Evolutionary conservation across 345 rosid genomes (phyloP), one percentile per base, ranked within the genome.

Genomic region (Linum lewisii): DNA sequence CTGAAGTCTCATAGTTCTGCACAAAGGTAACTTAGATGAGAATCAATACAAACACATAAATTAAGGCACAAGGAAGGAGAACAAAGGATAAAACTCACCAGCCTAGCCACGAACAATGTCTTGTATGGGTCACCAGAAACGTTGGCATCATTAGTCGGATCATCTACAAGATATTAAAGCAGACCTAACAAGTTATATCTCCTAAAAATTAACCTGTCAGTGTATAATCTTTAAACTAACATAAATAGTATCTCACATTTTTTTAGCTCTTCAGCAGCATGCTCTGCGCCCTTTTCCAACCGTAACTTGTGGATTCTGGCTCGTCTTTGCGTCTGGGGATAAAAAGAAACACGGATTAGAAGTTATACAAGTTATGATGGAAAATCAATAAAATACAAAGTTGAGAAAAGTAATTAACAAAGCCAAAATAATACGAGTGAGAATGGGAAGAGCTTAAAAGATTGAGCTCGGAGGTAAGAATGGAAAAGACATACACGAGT

Each of bases 91-190:
- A 52, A 4, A 72, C 94, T 78, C 73, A 89, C 99, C 54, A 93
- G 91, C 76, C 96, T 89, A 25, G 96, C 92, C 68, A 93, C 95
- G 70, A 93, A 93, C 64, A 93, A 57, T 23, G 96, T 93, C 83
- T 93, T 93, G 83, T 87, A 93, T 54, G 99, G 99, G 82, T 93
- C 99, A 73, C 99, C 97, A 11, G 97, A 76, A 54, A 87, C 74
- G 60, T 77, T 84, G 50, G 95, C 81, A 53, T 93, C 99, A 42
- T 34, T 84, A 63, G 2, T 76, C 50, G 99, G 94, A 75, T 93
- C 94, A 87, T 87, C 99, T 93, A 85, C 71, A 64, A 7, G 38
- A 19, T 60, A 57, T 59, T n/a, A 4, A 62, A 51, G 6, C 11
- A 63, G 37, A 34, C 44, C 50, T 61, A 56, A 36, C 51, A 15